These are phyloP conservation scores for Termitomyces titanicus DNA, from an alignment of 768 basidiomycete species.

Conservation along the genomic window DNA sequence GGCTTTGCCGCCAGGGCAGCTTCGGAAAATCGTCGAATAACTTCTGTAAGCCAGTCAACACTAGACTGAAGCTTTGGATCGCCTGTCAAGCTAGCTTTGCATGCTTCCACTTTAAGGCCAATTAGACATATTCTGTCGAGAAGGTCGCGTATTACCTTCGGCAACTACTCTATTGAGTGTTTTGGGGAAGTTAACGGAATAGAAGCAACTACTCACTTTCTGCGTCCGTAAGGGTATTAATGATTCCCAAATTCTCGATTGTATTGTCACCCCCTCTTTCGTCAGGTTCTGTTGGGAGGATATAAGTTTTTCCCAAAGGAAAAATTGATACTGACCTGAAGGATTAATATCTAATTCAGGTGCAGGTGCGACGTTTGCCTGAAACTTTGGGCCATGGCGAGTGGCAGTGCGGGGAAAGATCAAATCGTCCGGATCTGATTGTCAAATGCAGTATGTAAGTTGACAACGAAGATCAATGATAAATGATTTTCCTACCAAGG, in stretches of 20 bases:
- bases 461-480: slow-evolving; percentile 12
- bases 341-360: slow-evolving; percentile 38
- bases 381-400: slow-evolving; percentile 85
- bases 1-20: slow-evolving; percentile 56
- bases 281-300: slow-evolving; percentile 44
- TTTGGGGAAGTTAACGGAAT: slow-evolving; percentile 16
- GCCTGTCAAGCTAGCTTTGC: slow-evolving; percentile 52
- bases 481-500: slow-evolving; percentile 50
- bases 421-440: slow-evolving; percentile 88
- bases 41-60: slow-evolving; percentile 84
- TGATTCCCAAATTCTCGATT: slow-evolving; percentile 64
- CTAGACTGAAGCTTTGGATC: slow-evolving; percentile 49
- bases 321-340: slow-evolving; percentile 28
- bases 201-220: slow-evolving; percentile 54
- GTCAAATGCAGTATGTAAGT: neutral
- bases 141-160: slow-evolving; percentile 44
- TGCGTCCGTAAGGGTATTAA: slow-evolving; percentile 59
- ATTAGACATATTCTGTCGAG: neutral
- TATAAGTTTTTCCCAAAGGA: neutral
- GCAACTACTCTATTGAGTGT: slow-evolving; percentile 35
- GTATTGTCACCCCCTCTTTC: slow-evolving; percentile 69
- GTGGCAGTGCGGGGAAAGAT: slow-evolving; percentile 94
- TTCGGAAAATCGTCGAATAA: slow-evolving; percentile 66
- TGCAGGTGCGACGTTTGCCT: slow-evolving; percentile 54
- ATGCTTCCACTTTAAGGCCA: slow-evolving; percentile 55